Evolutionary conservation across 805 yeast species (phyloP).

Genomic region (Wickerhamomyces xylosicus): DNA sequence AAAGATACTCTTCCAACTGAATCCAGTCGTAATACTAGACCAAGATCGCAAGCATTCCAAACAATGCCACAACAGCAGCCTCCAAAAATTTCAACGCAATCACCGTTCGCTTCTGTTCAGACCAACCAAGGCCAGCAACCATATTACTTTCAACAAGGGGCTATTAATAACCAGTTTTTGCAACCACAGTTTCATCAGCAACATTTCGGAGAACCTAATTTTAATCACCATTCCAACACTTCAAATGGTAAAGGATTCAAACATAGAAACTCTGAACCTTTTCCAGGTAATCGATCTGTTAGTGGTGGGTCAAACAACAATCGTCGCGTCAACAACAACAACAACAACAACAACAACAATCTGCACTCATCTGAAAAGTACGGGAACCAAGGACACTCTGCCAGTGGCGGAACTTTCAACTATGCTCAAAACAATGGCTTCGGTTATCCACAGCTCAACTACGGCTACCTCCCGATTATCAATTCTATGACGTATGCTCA

Average conservation of each 20-base stretch:
- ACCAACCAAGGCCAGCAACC: neutral
- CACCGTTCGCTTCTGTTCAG: neutral
- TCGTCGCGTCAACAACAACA: conserved; percentile 5
- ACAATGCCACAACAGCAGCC: too few relatives aligned
- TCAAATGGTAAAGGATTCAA: conserved; percentile 3
- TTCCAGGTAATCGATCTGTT: neutral
- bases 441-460: conserved; percentile 7
- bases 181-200: conserved; percentile 1
- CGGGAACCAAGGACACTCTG: too few relatives aligned
- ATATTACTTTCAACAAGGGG: too few relatives aligned
- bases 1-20: too few relatives aligned
- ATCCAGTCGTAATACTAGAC: too few relatives aligned
- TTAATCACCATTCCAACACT: too few relatives aligned
- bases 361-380: too few relatives aligned
- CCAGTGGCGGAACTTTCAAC: conserved; percentile 7
- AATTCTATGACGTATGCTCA: neutral
- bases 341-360: conserved; percentile 7
- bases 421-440: conserved; percentile 5
- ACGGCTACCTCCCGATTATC: conserved; percentile 8
- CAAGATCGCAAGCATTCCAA: too few relatives aligned
- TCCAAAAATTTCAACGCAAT: too few relatives aligned
- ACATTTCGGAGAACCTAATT: neutral
- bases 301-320: conserved; percentile 4
- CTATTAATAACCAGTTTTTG: neutral
- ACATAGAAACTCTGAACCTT: conserved; percentile 16